Evolutionary conservation across 129 eudicot genomes (phyloP), one percentile per base, ranked within the genome.

Genomic region (Escallonia herrerae): DNA sequence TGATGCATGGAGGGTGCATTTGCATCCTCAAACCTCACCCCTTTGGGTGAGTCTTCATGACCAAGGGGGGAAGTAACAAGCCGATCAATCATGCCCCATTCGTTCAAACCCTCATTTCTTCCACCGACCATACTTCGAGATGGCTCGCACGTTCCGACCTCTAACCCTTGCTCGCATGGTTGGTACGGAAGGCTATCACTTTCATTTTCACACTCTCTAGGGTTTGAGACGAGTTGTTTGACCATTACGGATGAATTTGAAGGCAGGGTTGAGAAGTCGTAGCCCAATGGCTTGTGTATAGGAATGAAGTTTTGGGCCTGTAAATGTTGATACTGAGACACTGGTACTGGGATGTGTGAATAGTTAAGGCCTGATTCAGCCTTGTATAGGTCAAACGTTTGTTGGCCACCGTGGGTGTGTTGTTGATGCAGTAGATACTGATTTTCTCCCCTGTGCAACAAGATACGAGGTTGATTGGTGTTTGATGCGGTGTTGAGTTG

Each of bases 361-460:
- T 76, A 86, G 77, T 75, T 79, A n/a, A 90, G 80, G 46, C 85
- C 89, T 22, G 33, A 1, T 22, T 22, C 33, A 1, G 33, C 33
- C 33, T 22, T 22, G 33, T 22, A 22, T 39, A 80, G 74, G 39
- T 80, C 81, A 15, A 73, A 78, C 60, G 65, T 71, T 59, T 84
- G 69, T 45, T 70, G 67, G 84, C 54, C 68, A 70, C 8, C 78
- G 80, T 10, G 49, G 49, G 49, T 8, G 52, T 67, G 68, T 12
- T 83, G 84, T 51, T 77, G 82, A 49, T 80, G 86, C n/a, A 80
- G 60, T 58, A 79, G 56, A 65, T 83, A 86, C 3, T 79, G 87
- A 64, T 78, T 60, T 46, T 76, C 75, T 22, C 33, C 33, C 8
- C 69, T 71, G 58, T 67, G 82, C 39, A 82, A 62, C 65, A 58